Evolutionary conservation across 768 basidiomycete genomes (phyloP), one percentile per base, ranked within the genome.

Genomic region (Steccherinum ochraceum): DNA sequence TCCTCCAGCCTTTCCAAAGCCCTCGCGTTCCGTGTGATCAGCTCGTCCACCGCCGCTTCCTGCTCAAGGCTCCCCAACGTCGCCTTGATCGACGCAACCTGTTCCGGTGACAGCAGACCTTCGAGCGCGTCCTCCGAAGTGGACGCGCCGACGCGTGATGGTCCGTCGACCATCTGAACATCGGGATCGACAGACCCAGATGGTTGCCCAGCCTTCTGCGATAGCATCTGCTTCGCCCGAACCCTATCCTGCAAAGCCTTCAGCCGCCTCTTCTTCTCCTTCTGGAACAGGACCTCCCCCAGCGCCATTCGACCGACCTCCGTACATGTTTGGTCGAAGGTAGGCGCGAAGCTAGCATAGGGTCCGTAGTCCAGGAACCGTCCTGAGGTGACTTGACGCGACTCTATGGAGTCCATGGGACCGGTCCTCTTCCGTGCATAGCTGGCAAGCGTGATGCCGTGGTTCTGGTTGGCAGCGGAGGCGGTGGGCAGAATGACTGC

Each of bases 311-410:
- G 73, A 3, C 88, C 88, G 4, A 90, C 68, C 58, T 87, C 79
- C 45, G 79, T 76, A n/a, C 83, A 83, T 52, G 87, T 83, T 56
- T 88, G 84, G 52, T 89, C 86, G 63, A 87, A 91, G 10, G 74
- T 70, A 1, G 89, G 89, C 0, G 89, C 89, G 66, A 92, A 92
- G 60, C 78, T 84, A 5, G 87, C 68, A 59, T 74, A 85, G 12
- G 75, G 73, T 0, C 89, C 90, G 59, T 92, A 92, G 64, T 93
- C 86, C 5, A 93, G 70, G 61, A 91, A 91, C 0, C 73, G 65
- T 48, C 86, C 87, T 23, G 80, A 74, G 41, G 79, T 76, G 30
- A 89, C 65, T 21, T 73, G 73, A 40, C 85, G 79, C 13, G 80
- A 70, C 0, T 72, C 64, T 72, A 51, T 5, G 19, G 41, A 7